These are phyloP conservation scores for Tricladium varicosporioides DNA, from an alignment of 2,329 filamentous ascomycete species.

Conservation along the genomic window DNA sequence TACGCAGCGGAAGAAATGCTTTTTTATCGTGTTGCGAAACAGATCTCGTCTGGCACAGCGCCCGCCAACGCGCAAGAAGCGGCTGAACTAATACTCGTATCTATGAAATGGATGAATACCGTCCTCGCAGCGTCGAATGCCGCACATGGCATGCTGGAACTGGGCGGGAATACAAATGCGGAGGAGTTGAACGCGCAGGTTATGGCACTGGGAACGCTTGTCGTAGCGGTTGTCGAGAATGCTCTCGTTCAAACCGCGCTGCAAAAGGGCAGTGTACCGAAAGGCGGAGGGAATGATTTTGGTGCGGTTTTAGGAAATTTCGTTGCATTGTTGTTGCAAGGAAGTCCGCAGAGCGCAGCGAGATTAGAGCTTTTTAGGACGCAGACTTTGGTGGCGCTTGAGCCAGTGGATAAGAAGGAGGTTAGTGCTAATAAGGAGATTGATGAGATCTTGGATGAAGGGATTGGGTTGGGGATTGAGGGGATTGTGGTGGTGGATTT, in stretches of 20 bases:
- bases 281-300: constrained; percentile 49
- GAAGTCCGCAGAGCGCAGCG: constrained; percentile 47
- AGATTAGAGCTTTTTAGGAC: constrained; percentile 57
- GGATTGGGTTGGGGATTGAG: constrained; percentile 47
- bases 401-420: constrained; percentile 53
- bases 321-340: constrained; percentile 55
- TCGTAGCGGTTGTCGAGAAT: constrained; percentile 62
- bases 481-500: constrained; percentile 56
- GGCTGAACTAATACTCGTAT: constrained; percentile 47
- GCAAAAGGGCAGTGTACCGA: constrained; percentile 46
- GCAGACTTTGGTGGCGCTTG: constrained; percentile 53
- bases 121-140: constrained; percentile 51
- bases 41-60: constrained; percentile 43
- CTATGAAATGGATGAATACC: constrained; percentile 58
- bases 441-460: constrained; percentile 56
- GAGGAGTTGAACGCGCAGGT: constrained; percentile 60
- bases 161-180: constrained; percentile 42
- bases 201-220: constrained; percentile 61
- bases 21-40: constrained; percentile 33
- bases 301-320: constrained; percentile 50
- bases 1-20: constrained; percentile 42
- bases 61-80: constrained; percentile 48
- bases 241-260: constrained; percentile 52
- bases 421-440: constrained; percentile 49
- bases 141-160: constrained; percentile 41